Evolutionary conservation across 305 asterid species (phyloP), one percentile per base, ranked within the genome.

Genomic region (Caryopteris hybrid): DNA sequence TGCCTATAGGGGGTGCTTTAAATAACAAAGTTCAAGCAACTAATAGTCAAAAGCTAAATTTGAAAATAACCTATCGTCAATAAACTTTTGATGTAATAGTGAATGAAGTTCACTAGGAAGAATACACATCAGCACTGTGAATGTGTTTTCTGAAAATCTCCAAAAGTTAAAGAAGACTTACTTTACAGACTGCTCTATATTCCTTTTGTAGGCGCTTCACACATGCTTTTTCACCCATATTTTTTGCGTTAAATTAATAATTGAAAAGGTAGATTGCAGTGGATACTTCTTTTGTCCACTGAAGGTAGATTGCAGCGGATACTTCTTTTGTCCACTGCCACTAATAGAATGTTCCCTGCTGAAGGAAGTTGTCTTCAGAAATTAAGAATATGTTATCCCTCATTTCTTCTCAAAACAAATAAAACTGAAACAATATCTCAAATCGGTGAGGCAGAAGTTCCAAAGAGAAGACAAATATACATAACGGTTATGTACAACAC

Each of bases 131-230:
- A 60, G 9, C 59, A 51, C 29, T 34, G 73, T 42, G 60, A 56
- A 51, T 60, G 73, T 10, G 17, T 34, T 71, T 60, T 57, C 54
- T 42, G 20, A 54, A 64, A 56, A 36, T 53, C 62, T 62, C 53
- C 29, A 64, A 52, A 73, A 51, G 61, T 20, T 62, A 58, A 62
- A 34, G 67, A 46, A 39, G 20, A 56, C 92, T 75, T 81, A 94
- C 99, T 80, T 91, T 91, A 76, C 95, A 89, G 45, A 94, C 93
- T 61, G 97, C 84, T 86, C 96, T 82, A 76, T 87, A 91, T 81
- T 94, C 99, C 82, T 91, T 94, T 78, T 89, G 99, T 42, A 94
- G 96, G 74, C 99, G 98, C 82, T 85, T 87, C 39, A 87, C 89
- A 52, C 96, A 91, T 14, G 89, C 91, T 53, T 76, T 91, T 76